Percentiles rank a stretch among this genome's conserved stretches.
Conservation (phyloP, 129 eudicot species). For the Saussurea involucrata region DNA sequence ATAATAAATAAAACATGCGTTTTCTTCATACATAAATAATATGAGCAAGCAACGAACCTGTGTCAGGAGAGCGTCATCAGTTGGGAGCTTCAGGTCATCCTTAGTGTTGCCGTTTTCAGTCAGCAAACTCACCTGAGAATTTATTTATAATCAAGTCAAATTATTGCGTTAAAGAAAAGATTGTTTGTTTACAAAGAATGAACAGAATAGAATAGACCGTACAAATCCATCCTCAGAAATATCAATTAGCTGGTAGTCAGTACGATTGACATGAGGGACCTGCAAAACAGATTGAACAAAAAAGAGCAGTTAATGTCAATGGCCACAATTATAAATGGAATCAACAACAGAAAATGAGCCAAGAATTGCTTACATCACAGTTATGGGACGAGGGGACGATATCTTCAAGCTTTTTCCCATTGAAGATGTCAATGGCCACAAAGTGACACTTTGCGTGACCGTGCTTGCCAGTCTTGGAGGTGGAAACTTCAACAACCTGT, state of each 20-base stretch:
- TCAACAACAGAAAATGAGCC: not conserved
- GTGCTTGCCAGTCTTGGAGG: conserved; percentile 82
- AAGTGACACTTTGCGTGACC: conserved; percentile 83
- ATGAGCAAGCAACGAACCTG: conserved; percentile 51
- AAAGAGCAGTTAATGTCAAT: not conserved
- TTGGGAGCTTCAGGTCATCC: conserved; percentile 82
- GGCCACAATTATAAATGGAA: not conserved
- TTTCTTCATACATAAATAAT: too few species aligned
- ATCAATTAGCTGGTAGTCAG: conserved; percentile 70
- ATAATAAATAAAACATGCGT: too few species aligned
- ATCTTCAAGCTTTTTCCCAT: conserved; percentile 76
- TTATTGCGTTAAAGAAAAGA: not conserved
- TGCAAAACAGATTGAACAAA: conserved; percentile 14
- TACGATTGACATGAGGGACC: conserved; percentile 84
- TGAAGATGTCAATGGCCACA: conserved; percentile 75
- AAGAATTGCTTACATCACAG: conserved; percentile 53
- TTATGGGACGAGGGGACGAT: conserved; percentile 79
- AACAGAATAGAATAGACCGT: conserved; percentile 13
- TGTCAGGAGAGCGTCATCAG: conserved; percentile 53
- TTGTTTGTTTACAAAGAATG: not conserved
- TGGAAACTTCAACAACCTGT: conserved; percentile 77
- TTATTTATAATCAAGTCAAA: not conserved
- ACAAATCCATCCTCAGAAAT: conserved; percentile 85
- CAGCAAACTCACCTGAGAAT: conserved; percentile 58
- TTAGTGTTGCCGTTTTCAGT: conserved; percentile 73